Percentiles rank a stretch among this genome's conserved stretches.
These are phyloP conservation scores for Arabis alpina DNA, from an alignment of 345 rosid species.

Conservation along the genomic window DNA sequence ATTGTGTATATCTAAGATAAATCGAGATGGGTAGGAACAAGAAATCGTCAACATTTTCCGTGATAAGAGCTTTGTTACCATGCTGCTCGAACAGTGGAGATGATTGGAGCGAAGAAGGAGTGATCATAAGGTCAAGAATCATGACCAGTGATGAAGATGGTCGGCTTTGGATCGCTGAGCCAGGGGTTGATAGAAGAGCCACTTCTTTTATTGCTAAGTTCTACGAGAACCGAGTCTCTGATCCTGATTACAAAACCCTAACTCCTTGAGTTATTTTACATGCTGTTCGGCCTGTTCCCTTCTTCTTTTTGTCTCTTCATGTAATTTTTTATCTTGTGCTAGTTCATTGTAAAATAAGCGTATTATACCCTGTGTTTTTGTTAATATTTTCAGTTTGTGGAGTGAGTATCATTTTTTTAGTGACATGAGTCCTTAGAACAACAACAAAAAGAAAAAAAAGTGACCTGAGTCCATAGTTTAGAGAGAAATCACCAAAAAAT, in stretches of 20 bases:
- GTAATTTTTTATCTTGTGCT: constrained; percentile 2
- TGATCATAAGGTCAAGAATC: constrained; percentile 49
- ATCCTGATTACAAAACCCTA: constrained; percentile 50
- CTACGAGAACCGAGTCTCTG: constrained; percentile 57
- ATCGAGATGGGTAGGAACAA: constrained; percentile 39
- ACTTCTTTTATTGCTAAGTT: constrained; percentile 70
- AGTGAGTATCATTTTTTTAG: too few relatives aligned
- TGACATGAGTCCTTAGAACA: too few relatives aligned
- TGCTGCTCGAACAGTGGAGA: constrained; percentile 60
- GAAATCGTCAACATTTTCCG: constrained; percentile 38
- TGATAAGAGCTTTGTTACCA: constrained; percentile 54
- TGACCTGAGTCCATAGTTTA: too few relatives aligned
- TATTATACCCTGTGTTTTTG: constrained; percentile 5
- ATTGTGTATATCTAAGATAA: neutral
- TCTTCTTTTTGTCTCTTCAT: neutral
- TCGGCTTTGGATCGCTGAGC: constrained; percentile 73
- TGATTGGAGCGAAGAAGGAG: constrained; percentile 60
- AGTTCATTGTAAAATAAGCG: constrained; percentile 19
- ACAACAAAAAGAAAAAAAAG: too few relatives aligned
- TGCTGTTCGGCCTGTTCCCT: neutral
- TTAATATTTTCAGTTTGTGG: too few relatives aligned
- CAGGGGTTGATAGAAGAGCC: constrained; percentile 75
- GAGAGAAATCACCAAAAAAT: too few relatives aligned
- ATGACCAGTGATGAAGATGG: constrained; percentile 74
- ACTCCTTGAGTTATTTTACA: constrained; percentile 34